Percentiles rank a stretch among this genome's conserved stretches.
phyloP scores from a whole-genome alignment of 176 grass and related monocot genomes.

The Paspalum notatum region DNA sequence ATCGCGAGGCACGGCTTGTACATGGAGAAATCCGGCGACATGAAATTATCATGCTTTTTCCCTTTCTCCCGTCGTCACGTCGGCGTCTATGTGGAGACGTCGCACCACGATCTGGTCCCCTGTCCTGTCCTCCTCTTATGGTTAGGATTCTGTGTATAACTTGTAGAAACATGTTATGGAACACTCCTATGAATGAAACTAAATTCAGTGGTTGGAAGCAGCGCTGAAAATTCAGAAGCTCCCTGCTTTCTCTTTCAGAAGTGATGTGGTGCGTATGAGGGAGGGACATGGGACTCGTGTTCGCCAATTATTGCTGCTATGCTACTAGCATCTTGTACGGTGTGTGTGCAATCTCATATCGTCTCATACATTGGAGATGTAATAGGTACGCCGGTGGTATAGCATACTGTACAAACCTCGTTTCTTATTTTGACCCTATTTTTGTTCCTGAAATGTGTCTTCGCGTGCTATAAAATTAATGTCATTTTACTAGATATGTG shows the following conservation, averaged over 20 bases:
- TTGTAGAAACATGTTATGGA: slow-evolving; percentile 30
- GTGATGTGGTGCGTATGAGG: background rate
- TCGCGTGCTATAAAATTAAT: background rate
- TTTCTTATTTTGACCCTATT: background rate
- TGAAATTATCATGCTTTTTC: background rate
- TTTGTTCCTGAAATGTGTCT: background rate
- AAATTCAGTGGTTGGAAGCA: slow-evolving; percentile 18
- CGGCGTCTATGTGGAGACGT: slow-evolving; percentile 9
- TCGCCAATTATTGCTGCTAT: too few relatives aligned
- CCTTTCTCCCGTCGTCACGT: background rate
- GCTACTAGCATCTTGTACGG: background rate
- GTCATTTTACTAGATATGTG: too few relatives aligned
- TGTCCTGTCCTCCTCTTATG: background rate
- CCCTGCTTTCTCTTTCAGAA: background rate
- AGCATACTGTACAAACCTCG: too few relatives aligned
- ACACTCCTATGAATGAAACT: slow-evolving; percentile 10
- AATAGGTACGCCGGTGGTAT: background rate
- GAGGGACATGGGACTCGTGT: background rate
- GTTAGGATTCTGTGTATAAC: slow-evolving; percentile 42
- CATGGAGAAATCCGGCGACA: background rate
- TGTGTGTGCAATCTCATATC: background rate
- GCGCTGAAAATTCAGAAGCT: background rate
- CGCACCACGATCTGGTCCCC: background rate
- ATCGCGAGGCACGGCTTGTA: background rate
- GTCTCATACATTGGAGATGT: background rate